Evolutionary conservation across 345 rosid genomes (phyloP).

Genomic region (Anacardium occidentale): DNA sequence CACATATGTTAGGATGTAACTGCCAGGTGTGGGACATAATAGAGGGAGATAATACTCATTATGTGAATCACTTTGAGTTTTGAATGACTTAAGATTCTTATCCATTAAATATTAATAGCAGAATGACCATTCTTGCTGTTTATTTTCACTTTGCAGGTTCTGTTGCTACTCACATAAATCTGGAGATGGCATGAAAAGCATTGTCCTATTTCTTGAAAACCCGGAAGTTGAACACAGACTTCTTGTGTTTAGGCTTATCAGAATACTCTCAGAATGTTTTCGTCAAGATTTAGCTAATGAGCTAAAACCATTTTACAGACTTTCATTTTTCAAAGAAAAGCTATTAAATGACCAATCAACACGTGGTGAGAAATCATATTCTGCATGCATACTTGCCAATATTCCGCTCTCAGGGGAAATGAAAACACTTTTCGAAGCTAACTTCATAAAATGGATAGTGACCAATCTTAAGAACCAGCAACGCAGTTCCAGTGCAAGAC

Average conservation of each 20-base stretch:
- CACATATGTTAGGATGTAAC: not conserved
- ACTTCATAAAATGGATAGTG: conserved; percentile 37
- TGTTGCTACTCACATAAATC: conserved; percentile 32
- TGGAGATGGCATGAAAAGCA: conserved; percentile 34
- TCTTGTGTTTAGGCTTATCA: conserved; percentile 37
- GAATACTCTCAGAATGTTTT: conserved; percentile 34
- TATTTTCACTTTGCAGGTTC: conserved; percentile 30
- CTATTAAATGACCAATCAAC: conserved; percentile 33
- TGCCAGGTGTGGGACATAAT: not conserved
- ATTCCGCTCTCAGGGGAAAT: conserved; percentile 35
- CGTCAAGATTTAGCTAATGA: conserved; percentile 36
- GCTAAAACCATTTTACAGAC: conserved; percentile 28
- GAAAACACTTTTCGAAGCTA: conserved; percentile 31
- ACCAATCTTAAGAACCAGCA: conserved; percentile 23
- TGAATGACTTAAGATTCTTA: not conserved
- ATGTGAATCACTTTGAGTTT: not conserved
- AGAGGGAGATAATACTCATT: not conserved
- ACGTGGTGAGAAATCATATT: conserved; percentile 42
- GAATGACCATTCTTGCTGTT: conserved; percentile 5
- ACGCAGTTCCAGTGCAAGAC: conserved; percentile 23
- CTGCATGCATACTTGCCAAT: conserved; percentile 42
- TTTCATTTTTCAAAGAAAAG: conserved; percentile 30
- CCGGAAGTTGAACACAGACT: conserved; percentile 35
- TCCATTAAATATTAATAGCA: not conserved
- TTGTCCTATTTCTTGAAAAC: conserved; percentile 30